A percentile compares a stretch with the other conserved stretches of the same genome.
phyloP scores from a whole-genome alignment of 345 rosid genomes.

The Carallia pectinifolia region DNA sequence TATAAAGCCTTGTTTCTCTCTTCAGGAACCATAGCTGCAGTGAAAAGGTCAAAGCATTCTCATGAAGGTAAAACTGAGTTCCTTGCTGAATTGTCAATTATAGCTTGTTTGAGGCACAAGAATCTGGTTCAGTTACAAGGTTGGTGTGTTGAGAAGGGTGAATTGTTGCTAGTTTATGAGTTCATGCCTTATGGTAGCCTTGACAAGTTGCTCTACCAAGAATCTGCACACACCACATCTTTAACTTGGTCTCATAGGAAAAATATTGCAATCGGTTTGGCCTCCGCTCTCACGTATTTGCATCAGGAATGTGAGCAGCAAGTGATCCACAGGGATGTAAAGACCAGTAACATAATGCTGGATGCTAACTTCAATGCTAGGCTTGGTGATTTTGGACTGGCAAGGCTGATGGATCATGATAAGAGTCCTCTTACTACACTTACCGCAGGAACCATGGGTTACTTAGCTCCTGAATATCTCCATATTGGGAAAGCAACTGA shows the following conservation, averaged over 20 bases:
- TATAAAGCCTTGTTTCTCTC: conserved; percentile 65
- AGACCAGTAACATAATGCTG: conserved; percentile 86
- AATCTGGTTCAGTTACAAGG: conserved; percentile 84
- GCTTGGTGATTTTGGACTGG: conserved; percentile 91
- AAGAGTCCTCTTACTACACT: conserved; percentile 93
- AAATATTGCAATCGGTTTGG: conserved; percentile 73
- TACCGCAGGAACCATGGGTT: conserved; percentile 97
- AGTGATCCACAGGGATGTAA: conserved; percentile 90
- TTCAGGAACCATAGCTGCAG: conserved; percentile 65
- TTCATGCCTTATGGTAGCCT: conserved; percentile 95
- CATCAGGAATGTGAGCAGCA: conserved; percentile 97
- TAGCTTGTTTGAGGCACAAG: conserved; percentile 93
- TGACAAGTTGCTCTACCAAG: conserved; percentile 70
- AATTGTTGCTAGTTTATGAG: conserved; percentile 84
- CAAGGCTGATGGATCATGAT: conserved; percentile 89
- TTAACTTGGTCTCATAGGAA: conserved; percentile 70
- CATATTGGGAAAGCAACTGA: conserved; percentile 90
- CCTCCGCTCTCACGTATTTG: conserved; percentile 73
- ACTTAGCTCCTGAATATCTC: conserved; percentile 95
- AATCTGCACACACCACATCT: conserved; percentile 36
- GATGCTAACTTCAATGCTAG: conserved; percentile 79
- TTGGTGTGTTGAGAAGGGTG: conserved; percentile 90
- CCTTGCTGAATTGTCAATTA: conserved; percentile 74
- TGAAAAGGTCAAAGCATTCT: conserved; percentile 77
- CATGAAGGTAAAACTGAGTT: conserved; percentile 87